Conservation (phyloP, 176 grass and related monocot genomes). For the Cenchrus purpureus region DNA sequence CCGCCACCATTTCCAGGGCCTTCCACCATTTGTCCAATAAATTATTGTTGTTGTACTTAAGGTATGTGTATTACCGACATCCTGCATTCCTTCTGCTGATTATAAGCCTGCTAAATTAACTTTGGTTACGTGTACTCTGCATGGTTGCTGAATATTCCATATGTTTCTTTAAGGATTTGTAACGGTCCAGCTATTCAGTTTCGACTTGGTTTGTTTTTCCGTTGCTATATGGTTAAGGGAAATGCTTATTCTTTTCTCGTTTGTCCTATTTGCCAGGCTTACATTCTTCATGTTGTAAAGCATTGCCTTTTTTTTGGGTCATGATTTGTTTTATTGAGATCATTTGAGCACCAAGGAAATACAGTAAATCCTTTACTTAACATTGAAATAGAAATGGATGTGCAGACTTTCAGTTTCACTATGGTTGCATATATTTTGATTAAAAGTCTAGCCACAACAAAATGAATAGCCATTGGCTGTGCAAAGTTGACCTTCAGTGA, state of each 20-base stretch:
- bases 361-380: slow-evolving; percentile 44
- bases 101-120: not conserved
- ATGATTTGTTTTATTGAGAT: slow-evolving; percentile 39
- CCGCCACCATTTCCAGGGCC: slow-evolving; percentile 1
- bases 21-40: slow-evolving; percentile 17
- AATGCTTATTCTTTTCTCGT: slow-evolving; percentile 10
- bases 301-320: not conserved
- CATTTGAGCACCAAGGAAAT: slow-evolving; percentile 23
- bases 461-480: not conserved
- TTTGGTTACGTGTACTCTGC: not conserved
- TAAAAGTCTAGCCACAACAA: not conserved
- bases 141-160: not conserved
- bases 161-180: not conserved
- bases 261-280: slow-evolving; percentile 31
- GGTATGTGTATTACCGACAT: not conserved
- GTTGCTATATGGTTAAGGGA: not conserved
- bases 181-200: not conserved
- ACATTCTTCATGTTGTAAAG: slow-evolving; percentile 35
- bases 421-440: not conserved
- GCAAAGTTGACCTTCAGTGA: not conserved
- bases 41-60: slow-evolving; percentile 17
- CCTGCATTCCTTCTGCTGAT: not conserved
- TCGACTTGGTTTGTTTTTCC: not conserved
- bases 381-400: slow-evolving; percentile 22
- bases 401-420: not conserved